Base-by-base conservation (phyloP, 2,329 filamentous ascomycete genomes). In the Ophiostoma australiae region DNA sequence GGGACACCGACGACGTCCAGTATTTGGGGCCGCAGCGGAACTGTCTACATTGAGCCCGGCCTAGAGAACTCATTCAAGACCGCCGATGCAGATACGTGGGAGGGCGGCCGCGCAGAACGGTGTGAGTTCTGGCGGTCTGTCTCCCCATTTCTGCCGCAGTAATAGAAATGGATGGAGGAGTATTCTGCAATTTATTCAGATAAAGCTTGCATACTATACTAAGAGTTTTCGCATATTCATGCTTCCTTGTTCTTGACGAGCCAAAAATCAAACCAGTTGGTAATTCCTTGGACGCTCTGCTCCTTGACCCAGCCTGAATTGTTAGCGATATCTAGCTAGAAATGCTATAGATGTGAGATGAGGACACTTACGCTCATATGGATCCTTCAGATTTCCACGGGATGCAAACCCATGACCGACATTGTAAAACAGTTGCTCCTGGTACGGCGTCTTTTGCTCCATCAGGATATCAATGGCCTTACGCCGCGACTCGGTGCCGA, bases 341-440 rank as follows among this genome's bases (percentile, higher is more conserved):
- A 31, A 23, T 3, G 13, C 73, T 76, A 20, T n/a, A 1, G 17
- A 4, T 13, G 11, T 48, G 44, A n/a, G 44, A 48, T 10, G 37
- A 8, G 13, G 17, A 48, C 17, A 74, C 77, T 75, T 70, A 79
- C 80, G 75, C 73, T 82, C 76, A 73, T 82, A 83, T 2, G 78
- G 78, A 44, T 83, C 78, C 72, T 75, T 77, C 1, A 74, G 72
- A 35, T 75, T 67, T 63, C 73, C 72, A 20, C 71, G 73, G 10
- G 72, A 69, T 17, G 73, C 73, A 69, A 73, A 72, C 33, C 74
- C 73, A 69, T 75, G 74, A 35, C 82, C 79, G 20, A 90, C 86
- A 52, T 84, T 84, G 33, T 83, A 83, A 80, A 87, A 91, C 27
- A 91, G 79, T 76, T 85, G 87, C 73, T 90, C 81, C 75, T 91